Evolutionary conservation across 2,329 filamentous ascomycete species (phyloP).

Genomic region (Monilinia laxa): DNA sequence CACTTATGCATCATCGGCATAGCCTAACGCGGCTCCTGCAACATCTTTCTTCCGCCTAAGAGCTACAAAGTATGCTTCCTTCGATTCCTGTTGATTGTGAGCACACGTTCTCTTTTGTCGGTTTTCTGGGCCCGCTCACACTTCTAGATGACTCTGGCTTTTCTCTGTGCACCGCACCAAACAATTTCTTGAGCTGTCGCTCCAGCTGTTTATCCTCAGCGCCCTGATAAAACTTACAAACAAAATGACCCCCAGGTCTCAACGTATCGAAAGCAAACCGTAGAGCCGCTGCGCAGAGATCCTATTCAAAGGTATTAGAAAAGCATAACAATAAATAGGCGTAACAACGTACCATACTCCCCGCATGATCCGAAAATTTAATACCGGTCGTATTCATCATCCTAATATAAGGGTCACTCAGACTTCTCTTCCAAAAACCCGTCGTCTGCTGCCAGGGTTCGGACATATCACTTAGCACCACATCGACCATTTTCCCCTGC

Average conservation of each 20-base stretch:
- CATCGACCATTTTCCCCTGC: slow-evolving; percentile 68
- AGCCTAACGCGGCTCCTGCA: slow-evolving; percentile 8
- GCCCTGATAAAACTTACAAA: slow-evolving; percentile 98
- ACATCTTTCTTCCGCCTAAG: slow-evolving; percentile 62
- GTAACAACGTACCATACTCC: slow-evolving; percentile 76
- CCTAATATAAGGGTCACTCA: slow-evolving; percentile 96
- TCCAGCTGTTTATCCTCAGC: slow-evolving; percentile 80
- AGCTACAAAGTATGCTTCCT: slow-evolving; percentile 83
- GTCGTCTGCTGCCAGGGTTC: slow-evolving; percentile 84
- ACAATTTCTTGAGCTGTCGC: slow-evolving; percentile 70
- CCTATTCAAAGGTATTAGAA: slow-evolving; percentile 52
- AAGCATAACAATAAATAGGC: background rate
- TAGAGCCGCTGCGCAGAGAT: slow-evolving; percentile 84
- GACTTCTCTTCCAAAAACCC: slow-evolving; percentile 78
- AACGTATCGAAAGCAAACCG: slow-evolving; percentile 84
- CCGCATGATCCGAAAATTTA: slow-evolving; percentile 80
- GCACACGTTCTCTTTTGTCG: background rate
- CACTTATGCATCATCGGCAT: slow-evolving; percentile 7
- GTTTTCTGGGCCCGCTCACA: slow-evolving; percentile 52
- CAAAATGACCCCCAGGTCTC: slow-evolving; percentile 78
- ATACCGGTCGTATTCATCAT: slow-evolving; percentile 99
- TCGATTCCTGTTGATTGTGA: slow-evolving; percentile 63
- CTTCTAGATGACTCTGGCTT: slow-evolving; percentile 89
- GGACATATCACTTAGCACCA: slow-evolving; percentile 99
- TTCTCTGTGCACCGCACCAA: slow-evolving; percentile 76